phyloP scores from a whole-genome alignment of 495 filamentous ascomycete species.

The Penicillium steckii region DNA sequence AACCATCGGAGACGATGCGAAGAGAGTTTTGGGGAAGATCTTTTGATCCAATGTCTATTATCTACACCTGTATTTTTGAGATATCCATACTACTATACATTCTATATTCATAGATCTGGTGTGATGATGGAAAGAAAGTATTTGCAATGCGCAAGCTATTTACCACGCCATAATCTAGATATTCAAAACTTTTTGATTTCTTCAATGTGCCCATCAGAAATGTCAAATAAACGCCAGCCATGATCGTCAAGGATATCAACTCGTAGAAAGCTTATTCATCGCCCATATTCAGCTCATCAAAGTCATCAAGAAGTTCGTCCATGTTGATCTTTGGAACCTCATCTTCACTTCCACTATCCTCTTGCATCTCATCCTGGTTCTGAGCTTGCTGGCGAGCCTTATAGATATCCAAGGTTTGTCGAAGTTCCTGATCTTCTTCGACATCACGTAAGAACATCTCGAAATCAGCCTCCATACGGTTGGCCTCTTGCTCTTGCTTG shows the following conservation, averaged over 20 bases:
- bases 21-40: slow-evolving; percentile 78
- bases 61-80: background rate
- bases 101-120: background rate
- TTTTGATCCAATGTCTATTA: slow-evolving; percentile 43
- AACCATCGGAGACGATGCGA: slow-evolving; percentile 62
- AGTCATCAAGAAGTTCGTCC: slow-evolving; percentile 86
- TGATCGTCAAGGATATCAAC: slow-evolving; percentile 32
- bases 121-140: background rate
- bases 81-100: slow-evolving; percentile 2
- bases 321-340: slow-evolving; percentile 74
- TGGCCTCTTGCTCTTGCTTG: slow-evolving; percentile 69
- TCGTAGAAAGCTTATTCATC: slow-evolving; percentile 26
- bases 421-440: slow-evolving; percentile 89
- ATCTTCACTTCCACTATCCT: slow-evolving; percentile 61
- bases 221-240: slow-evolving; percentile 29
- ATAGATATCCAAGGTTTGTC: slow-evolving; percentile 80
- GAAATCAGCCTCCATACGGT: slow-evolving; percentile 83
- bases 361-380: slow-evolving; percentile 61
- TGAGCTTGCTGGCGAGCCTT: slow-evolving; percentile 56
- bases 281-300: slow-evolving; percentile 77
- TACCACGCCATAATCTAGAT: slow-evolving; percentile 13
- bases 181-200: slow-evolving; percentile 18
- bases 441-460: slow-evolving; percentile 97
- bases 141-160: slow-evolving; percentile 4
- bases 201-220: slow-evolving; percentile 9